Percentiles rank a stretch among this genome's conserved stretches.
Evolutionary conservation across 257 asterid genomes (phyloP).

Genomic region (Ballota nigra): DNA sequence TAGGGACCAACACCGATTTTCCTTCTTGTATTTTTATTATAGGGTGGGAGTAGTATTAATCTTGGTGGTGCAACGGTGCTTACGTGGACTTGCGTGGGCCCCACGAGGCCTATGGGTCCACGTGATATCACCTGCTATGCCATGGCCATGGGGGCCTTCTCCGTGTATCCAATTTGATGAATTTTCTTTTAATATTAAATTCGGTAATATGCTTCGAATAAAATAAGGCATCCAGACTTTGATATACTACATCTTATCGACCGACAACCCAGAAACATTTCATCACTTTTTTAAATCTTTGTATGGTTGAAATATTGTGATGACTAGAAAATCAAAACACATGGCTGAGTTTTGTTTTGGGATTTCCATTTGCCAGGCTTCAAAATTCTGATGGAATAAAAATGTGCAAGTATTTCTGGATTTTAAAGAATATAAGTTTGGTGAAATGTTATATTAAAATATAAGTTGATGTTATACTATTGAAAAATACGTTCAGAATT

Average conservation of each 20-base stretch:
- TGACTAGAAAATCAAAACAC: background rate
- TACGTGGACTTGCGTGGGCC: conserved; percentile 21
- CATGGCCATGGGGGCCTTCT: background rate
- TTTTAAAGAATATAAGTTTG: background rate
- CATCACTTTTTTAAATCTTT: background rate
- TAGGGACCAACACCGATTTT: conserved; percentile 5
- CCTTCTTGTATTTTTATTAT: background rate
- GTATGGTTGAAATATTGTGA: background rate
- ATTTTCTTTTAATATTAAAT: background rate
- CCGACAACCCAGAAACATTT: background rate
- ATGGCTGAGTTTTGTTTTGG: background rate
- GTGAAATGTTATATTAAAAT: no score
- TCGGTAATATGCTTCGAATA: background rate
- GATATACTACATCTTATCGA: background rate
- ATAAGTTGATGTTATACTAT: background rate
- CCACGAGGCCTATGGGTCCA: conserved; percentile 5
- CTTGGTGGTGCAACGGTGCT: background rate
- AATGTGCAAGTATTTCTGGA: background rate
- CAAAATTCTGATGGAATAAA: background rate
- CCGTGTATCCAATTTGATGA: background rate
- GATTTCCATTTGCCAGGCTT: background rate
- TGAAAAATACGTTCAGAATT: no score
- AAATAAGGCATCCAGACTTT: no score
- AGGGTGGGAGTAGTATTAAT: background rate
- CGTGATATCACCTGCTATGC: conserved; percentile 23